A percentile compares a stretch with the other conserved stretches of the same genome.
These are phyloP conservation scores for Amanita jacksonii DNA, from an alignment of 768 basidiomycete species.

Conservation along the genomic window DNA sequence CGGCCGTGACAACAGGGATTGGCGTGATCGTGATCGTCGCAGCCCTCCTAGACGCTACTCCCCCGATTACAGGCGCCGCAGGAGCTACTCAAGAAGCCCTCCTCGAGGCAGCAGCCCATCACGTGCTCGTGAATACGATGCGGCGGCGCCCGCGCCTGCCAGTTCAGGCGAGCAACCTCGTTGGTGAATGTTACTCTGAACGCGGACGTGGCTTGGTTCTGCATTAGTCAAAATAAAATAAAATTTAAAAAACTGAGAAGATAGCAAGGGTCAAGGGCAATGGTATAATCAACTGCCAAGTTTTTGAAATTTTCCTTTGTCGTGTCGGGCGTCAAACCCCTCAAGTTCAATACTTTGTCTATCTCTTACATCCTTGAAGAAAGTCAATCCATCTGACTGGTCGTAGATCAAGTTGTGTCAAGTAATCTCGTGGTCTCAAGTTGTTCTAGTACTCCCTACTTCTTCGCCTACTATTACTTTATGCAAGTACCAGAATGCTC, in stretches of 20 bases:
- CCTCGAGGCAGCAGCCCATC: slow-evolving; percentile 58
- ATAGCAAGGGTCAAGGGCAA: slow-evolving; percentile 31
- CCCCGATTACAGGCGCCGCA: slow-evolving; percentile 66
- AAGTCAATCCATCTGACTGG: slow-evolving; percentile 5
- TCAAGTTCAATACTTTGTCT: slow-evolving; percentile 42
- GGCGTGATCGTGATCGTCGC: slow-evolving; percentile 77
- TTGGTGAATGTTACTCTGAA: slow-evolving; percentile 41
- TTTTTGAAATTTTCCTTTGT: slow-evolving; percentile 23
- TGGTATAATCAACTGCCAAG: slow-evolving; percentile 13
- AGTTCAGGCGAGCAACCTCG: slow-evolving; percentile 36
- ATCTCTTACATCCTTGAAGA: slow-evolving; percentile 17
- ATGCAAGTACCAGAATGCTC: slow-evolving; percentile 32
- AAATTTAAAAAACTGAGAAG: no score
- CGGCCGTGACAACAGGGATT: slow-evolving; percentile 63
- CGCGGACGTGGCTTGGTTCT: slow-evolving; percentile 18
- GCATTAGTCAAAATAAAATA: slow-evolving; percentile 20
- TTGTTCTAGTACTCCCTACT: slow-evolving; percentile 44
- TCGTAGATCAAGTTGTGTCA: slow-evolving; percentile 42
- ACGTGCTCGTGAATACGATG: slow-evolving; percentile 30
- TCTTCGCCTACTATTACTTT: slow-evolving; percentile 37
- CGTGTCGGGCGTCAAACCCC: slow-evolving; percentile 24
- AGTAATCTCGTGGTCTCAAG: slow-evolving; percentile 49
- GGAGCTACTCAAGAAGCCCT: slow-evolving; percentile 74
- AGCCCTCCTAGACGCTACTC: slow-evolving; percentile 68
- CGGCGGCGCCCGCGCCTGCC: slow-evolving; percentile 24